Conservation (phyloP, 768 basidiomycete genomes). For the Mycena olivaceomarginata region DNA sequence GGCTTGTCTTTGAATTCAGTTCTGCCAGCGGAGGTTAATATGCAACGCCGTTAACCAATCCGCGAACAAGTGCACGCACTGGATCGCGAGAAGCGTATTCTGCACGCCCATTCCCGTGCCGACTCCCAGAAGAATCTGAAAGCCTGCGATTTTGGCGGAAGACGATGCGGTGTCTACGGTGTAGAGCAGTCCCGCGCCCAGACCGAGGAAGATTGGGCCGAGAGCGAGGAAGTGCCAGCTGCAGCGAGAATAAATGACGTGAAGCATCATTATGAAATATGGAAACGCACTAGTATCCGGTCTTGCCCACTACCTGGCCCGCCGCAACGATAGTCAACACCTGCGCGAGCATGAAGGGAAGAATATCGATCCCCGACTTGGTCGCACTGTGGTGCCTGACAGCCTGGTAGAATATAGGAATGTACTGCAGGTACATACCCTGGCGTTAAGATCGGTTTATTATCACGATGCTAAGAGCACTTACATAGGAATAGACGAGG, state of each 20-base stretch:
- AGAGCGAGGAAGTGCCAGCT: slow-evolving; percentile 38
- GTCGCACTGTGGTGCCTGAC: slow-evolving; percentile 31
- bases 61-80: slow-evolving; percentile 2
- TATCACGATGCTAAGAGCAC: not conserved
- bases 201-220: slow-evolving; percentile 23
- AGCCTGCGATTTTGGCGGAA: slow-evolving; percentile 12
- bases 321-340: slow-evolving; percentile 3
- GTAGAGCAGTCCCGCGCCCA: slow-evolving; percentile 36
- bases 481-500: slow-evolving; percentile 20
- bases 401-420: slow-evolving; percentile 37
- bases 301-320: slow-evolving; percentile 17
- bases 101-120: slow-evolving; percentile 35
- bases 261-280: not conserved
- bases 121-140: slow-evolving; percentile 31
- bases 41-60: not conserved
- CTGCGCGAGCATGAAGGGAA: slow-evolving; percentile 32
- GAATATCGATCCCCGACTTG: slow-evolving; percentile 33
- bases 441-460: no score
- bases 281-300: slow-evolving; percentile 33
- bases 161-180: slow-evolving; percentile 10
- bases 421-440: slow-evolving; percentile 8
- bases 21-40: not conserved
- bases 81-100: slow-evolving; percentile 27
- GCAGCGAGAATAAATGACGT: not conserved
- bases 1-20: slow-evolving; percentile 32